phyloP scores from a whole-genome alignment of 148 eudicot genomes.

The Chenopodium album region DNA sequence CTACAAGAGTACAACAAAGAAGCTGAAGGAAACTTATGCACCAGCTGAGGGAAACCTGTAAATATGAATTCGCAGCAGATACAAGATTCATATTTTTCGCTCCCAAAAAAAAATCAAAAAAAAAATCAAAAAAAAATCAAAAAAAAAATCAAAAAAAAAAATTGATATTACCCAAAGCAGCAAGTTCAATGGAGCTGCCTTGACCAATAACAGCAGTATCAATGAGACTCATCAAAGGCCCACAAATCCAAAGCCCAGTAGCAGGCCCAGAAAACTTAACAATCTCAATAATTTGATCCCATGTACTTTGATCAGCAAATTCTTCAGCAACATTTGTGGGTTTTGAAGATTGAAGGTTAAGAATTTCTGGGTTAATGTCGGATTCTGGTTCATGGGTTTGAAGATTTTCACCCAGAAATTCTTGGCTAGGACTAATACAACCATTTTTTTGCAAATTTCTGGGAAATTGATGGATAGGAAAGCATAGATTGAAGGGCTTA shows the following conservation, averaged over 20 bases:
- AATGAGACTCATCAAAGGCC: slow-evolving; percentile 89
- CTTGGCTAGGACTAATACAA: slow-evolving; percentile 37
- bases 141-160: background rate
- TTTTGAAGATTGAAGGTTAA: slow-evolving; percentile 2
- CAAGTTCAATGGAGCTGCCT: slow-evolving; percentile 70
- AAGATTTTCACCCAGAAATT: slow-evolving; percentile 17
- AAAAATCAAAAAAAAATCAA: too few species aligned
- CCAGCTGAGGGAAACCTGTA: slow-evolving; percentile 50
- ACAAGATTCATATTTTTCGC: slow-evolving; percentile 61
- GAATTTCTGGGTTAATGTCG: slow-evolving; percentile 13
- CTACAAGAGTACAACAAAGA: background rate
- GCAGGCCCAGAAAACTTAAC: slow-evolving; percentile 88
- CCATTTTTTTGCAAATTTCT: slow-evolving; percentile 2
- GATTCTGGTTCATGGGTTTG: slow-evolving; percentile 19
- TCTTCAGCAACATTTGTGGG: slow-evolving; percentile 31
- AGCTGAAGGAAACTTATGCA: slow-evolving; percentile 6
- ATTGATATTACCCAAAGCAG: slow-evolving; percentile 74
- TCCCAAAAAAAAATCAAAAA: slow-evolving; percentile 32
- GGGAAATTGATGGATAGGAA: slow-evolving; percentile 4
- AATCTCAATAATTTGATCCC: slow-evolving; percentile 72
- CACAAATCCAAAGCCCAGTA: slow-evolving; percentile 84
- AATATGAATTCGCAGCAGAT: slow-evolving; percentile 78
- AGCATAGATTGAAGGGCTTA: slow-evolving; percentile 9
- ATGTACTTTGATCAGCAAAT: slow-evolving; percentile 45
- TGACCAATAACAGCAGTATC: slow-evolving; percentile 93